Conservation (phyloP, 192 early-diverging fungal species). For the Podila epicladia region DNA sequence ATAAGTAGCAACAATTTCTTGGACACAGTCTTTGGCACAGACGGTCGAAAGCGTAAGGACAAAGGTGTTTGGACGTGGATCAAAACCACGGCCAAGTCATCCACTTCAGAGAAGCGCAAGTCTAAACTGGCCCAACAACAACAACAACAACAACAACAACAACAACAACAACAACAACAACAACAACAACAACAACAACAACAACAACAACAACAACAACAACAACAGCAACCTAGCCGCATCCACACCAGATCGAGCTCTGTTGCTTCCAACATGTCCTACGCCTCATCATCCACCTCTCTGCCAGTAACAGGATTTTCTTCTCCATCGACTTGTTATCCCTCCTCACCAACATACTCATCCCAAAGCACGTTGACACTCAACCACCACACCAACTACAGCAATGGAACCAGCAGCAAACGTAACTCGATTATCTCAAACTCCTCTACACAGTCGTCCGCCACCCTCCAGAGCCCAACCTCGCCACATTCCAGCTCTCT, state of each 20-base stretch:
- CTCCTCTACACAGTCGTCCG: not conserved
- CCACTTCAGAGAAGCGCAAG: not conserved
- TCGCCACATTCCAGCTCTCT: not conserved
- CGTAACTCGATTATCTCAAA: not conserved
- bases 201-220: not conserved
- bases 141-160: not conserved
- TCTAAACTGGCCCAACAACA: not conserved
- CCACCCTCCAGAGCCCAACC: conserved; percentile 2
- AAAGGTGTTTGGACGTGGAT: conserved; percentile 43
- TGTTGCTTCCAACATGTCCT: not conserved
- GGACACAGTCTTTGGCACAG: conserved; percentile 40
- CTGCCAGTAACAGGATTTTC: conserved; percentile 1
- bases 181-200: not conserved
- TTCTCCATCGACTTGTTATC: not conserved
- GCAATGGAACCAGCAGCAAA: conserved; percentile 6
- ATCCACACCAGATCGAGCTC: not conserved
- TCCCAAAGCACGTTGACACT: not conserved
- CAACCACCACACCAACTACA: conserved; percentile 20
- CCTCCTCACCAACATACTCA: not conserved
- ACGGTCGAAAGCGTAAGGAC: conserved; percentile 37
- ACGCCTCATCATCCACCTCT: not conserved
- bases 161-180: not conserved
- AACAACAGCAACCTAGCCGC: not conserved
- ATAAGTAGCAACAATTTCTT: conserved; percentile 16
- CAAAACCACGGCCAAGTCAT: conserved; percentile 13